These are phyloP conservation scores for Phytophthora aleatoria DNA, from an alignment of 352 stramenopile genomes.

Conservation along the genomic window DNA sequence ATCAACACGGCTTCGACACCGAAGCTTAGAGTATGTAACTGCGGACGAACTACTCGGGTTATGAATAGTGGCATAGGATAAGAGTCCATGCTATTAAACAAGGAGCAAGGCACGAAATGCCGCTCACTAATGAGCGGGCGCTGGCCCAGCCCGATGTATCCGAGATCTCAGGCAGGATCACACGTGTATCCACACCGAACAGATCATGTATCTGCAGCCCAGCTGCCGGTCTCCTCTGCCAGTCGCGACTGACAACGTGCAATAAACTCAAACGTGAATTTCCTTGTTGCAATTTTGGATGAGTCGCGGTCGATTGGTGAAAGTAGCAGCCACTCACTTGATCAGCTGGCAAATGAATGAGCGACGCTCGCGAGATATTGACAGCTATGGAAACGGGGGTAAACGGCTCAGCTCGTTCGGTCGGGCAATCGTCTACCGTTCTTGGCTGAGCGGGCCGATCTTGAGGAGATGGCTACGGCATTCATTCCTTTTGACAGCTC, in stretches of 20 bases:
- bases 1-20: too few relatives aligned
- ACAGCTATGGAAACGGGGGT: neutral
- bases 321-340: neutral
- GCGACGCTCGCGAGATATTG: neutral
- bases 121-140: neutral
- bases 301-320: neutral
- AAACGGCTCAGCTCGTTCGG: too few relatives aligned
- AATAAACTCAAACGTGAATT: neutral
- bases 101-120: neutral
- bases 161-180: neutral
- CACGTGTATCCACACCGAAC: too few relatives aligned
- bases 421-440: neutral
- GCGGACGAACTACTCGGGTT: too few relatives aligned
- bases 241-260: neutral
- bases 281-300: neutral
- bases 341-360: constrained; percentile 1
- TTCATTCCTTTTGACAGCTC: neutral
- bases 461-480: neutral
- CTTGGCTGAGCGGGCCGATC: neutral
- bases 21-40: too few relatives aligned
- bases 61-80: too few relatives aligned
- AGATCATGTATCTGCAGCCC: constrained; percentile 1
- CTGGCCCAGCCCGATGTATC: constrained; percentile 15
- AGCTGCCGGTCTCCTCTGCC: constrained; percentile 19
- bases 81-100: too few relatives aligned